phyloP scores from a whole-genome alignment of 2,329 filamentous ascomycete species.

The Trichophyton simii region DNA sequence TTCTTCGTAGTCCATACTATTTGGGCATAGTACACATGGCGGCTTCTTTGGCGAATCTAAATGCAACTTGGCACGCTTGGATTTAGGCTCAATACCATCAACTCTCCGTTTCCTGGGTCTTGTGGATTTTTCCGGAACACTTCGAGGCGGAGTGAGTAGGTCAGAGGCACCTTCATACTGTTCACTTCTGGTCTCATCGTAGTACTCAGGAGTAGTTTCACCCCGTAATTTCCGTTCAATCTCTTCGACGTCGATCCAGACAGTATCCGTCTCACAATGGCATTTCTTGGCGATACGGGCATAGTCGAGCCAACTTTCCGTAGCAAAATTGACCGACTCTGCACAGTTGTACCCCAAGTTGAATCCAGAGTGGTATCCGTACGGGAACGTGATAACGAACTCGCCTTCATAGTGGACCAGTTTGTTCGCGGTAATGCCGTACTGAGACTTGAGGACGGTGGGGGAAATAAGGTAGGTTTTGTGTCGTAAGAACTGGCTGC shows the following conservation, averaged over 20 bases:
- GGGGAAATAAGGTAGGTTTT: slow-evolving; percentile 97
- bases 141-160: slow-evolving; percentile 65
- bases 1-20: slow-evolving; percentile 68
- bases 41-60: slow-evolving; percentile 59
- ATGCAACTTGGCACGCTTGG: slow-evolving; percentile 67
- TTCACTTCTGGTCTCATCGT: slow-evolving; percentile 46
- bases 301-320: slow-evolving; percentile 89
- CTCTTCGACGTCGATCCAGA: slow-evolving; percentile 94
- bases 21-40: slow-evolving; percentile 84
- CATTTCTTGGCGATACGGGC: slow-evolving; percentile 94
- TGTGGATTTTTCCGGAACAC: slow-evolving; percentile 57
- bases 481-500: slow-evolving; percentile 89
- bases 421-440: slow-evolving; percentile 91
- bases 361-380: slow-evolving; percentile 95
- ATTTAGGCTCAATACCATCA: slow-evolving; percentile 43
- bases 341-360: slow-evolving; percentile 98
- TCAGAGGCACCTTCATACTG: slow-evolving; percentile 52
- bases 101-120: slow-evolving; percentile 59
- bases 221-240: slow-evolving; percentile 89
- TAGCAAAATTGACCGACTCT: slow-evolving; percentile 95
- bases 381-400: slow-evolving; percentile 96
- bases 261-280: slow-evolving; percentile 91
- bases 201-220: slow-evolving; percentile 49
- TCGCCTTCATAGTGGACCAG: slow-evolving; percentile 92
- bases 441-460: slow-evolving; percentile 70